phyloP scores from a whole-genome alignment of 2,329 filamentous ascomycete genomes.

The Verticillium dahliae region DNA sequence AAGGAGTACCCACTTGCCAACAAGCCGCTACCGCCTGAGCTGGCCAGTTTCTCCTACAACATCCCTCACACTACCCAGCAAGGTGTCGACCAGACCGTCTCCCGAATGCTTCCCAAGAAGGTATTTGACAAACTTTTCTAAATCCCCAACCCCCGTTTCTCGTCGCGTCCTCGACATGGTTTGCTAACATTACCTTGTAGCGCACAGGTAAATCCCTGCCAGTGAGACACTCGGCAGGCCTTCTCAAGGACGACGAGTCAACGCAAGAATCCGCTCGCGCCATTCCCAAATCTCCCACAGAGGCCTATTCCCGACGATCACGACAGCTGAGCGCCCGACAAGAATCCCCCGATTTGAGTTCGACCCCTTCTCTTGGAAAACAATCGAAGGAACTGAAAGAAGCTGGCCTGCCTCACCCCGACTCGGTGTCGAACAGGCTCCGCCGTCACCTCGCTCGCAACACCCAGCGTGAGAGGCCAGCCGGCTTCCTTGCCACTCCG shows the following conservation, averaged over 20 bases:
- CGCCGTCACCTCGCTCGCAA: conserved; percentile 27
- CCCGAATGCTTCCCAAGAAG: conserved; percentile 5
- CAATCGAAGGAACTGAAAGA: background rate
- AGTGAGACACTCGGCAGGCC: background rate
- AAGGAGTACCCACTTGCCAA: conserved; percentile 87
- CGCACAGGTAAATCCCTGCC: background rate
- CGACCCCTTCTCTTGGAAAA: conserved; percentile 19
- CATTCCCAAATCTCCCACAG: conserved; percentile 16
- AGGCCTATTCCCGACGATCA: conserved; percentile 21
- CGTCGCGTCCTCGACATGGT: background rate
- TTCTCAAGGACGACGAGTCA: conserved; percentile 19
- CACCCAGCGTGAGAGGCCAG: conserved; percentile 18
- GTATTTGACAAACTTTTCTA: background rate
- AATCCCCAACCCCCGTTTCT: background rate
- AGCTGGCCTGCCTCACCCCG: conserved; percentile 12
- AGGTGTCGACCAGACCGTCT: conserved; percentile 2
- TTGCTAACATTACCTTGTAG: background rate
- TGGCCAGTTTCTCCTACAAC: conserved; percentile 72
- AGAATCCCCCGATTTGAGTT: conserved; percentile 24
- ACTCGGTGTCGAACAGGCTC: conserved; percentile 29
- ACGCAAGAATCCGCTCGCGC: conserved; percentile 19
- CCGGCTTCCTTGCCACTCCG: conserved; percentile 46
- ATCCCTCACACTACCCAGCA: conserved; percentile 52
- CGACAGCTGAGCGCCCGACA: conserved; percentile 23
- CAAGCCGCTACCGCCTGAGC: conserved; percentile 71